Conservation (phyloP, 192 early-diverging fungal species). For the Coemansia sp. region DNA sequence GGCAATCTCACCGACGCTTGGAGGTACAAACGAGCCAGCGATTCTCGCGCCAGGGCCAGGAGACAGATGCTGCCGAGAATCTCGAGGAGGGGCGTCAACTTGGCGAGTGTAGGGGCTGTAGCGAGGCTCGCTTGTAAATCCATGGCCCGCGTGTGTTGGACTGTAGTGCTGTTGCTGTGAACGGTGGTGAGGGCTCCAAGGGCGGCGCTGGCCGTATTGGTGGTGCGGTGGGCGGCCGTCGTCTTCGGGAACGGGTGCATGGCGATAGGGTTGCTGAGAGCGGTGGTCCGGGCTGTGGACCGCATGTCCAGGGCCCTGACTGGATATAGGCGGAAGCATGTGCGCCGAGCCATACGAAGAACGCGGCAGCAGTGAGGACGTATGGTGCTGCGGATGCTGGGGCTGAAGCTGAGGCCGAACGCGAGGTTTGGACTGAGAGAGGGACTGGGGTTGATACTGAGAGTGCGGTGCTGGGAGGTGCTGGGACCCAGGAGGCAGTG, state of each 20-base stretch:
- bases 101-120: slow-evolving; percentile 50
- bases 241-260: slow-evolving; percentile 16
- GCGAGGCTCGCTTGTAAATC: slow-evolving; percentile 27
- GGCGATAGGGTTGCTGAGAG: slow-evolving; percentile 18
- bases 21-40: slow-evolving; percentile 5
- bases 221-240: slow-evolving; percentile 11
- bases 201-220: slow-evolving; percentile 29
- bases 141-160: slow-evolving; percentile 23
- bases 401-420: slow-evolving; percentile 6
- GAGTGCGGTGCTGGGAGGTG: not conserved
- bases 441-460: slow-evolving; percentile 13
- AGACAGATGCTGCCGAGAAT: slow-evolving; percentile 32
- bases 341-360: slow-evolving; percentile 7
- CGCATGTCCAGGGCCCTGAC: slow-evolving; percentile 2
- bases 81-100: slow-evolving; percentile 15
- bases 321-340: slow-evolving; percentile 17
- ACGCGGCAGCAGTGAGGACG: slow-evolving; percentile 9
- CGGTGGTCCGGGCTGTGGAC: slow-evolving; percentile 3
- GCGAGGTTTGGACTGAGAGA: not conserved
- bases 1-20: slow-evolving; percentile 5
- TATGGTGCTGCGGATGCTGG: slow-evolving; percentile 9
- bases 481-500: not conserved
- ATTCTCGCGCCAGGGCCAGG: slow-evolving; percentile 12
- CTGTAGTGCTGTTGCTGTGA: slow-evolving; percentile 33
- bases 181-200: slow-evolving; percentile 52